Percentiles rank a stretch among this genome's conserved stretches.
Conservation (phyloP, 208 protist species). For the Phytomonas serpens region DNA sequence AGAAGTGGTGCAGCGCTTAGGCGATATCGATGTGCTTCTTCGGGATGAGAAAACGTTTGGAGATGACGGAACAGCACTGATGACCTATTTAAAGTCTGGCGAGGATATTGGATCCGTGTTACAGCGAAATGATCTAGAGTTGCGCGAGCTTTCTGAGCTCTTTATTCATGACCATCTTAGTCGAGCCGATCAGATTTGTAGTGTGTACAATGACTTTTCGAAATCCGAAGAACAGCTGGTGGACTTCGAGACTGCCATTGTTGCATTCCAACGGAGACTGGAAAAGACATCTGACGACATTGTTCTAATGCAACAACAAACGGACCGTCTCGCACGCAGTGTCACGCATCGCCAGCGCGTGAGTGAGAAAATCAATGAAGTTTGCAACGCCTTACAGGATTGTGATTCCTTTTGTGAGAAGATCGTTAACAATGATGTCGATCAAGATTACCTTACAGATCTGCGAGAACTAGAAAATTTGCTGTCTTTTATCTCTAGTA, state of each 20-base stretch:
- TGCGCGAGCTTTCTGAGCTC: conserved; percentile 38
- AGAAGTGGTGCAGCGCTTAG: conserved; percentile 32
- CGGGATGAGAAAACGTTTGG: conserved; percentile 16
- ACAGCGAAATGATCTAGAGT: conserved; percentile 47
- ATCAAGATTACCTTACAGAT: conserved; percentile 51
- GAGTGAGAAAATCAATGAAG: conserved; percentile 68
- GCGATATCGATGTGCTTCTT: conserved; percentile 73
- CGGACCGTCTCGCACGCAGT: conserved; percentile 48
- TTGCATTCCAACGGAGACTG: conserved; percentile 68
- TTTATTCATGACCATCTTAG: conserved; percentile 58
- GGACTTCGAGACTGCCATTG: conserved; percentile 75
- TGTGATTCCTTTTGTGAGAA: conserved; percentile 77
- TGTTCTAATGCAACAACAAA: conserved; percentile 76
- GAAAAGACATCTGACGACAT: conserved; percentile 73
- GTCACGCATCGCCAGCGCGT: conserved; percentile 67
- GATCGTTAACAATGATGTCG: conserved; percentile 66
- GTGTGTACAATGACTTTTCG: conserved; percentile 59
- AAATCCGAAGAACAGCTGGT: conserved; percentile 70
- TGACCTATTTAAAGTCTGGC: conserved; percentile 41
- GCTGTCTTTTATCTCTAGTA: conserved; percentile 62
- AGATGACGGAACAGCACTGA: conserved; percentile 13
- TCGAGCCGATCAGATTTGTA: conserved; percentile 46
- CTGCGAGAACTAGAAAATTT: conserved; percentile 62
- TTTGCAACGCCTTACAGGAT: conserved; percentile 73
- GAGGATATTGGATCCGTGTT: conserved; percentile 37